Percentiles rank a stretch among this genome's conserved stretches.
Evolutionary conservation across 1,139 yeast genomes (phyloP).

Genomic region (Saccharomycopsis hybrid): DNA sequence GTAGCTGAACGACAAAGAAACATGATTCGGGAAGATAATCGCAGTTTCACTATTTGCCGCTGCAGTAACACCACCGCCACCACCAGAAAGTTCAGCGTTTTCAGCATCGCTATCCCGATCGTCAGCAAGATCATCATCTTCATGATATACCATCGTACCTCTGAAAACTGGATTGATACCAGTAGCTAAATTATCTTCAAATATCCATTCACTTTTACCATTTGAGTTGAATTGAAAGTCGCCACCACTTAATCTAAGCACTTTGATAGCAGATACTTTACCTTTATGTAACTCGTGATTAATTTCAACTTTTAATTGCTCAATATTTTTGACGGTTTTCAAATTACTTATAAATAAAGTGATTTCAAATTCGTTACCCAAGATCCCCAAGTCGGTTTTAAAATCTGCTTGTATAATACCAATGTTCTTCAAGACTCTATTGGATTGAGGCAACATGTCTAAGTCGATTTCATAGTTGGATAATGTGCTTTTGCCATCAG

Average conservation of each 20-base stretch:
- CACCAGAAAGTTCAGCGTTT: too few relatives aligned
- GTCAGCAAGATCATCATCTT: slow-evolving; percentile 22
- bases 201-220: slow-evolving; percentile 66
- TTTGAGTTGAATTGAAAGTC: slow-evolving; percentile 52
- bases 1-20: slow-evolving; percentile 49
- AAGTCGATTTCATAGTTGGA: slow-evolving; percentile 61
- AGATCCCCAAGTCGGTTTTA: slow-evolving; percentile 53
- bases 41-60: too few relatives aligned
- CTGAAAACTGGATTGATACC: slow-evolving; percentile 69
- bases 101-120: slow-evolving; percentile 24
- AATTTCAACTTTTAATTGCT: slow-evolving; percentile 48
- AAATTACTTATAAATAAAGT: slow-evolving; percentile 48
- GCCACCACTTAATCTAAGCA: slow-evolving; percentile 63
- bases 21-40: slow-evolving; percentile 42
- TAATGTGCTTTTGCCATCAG: slow-evolving; percentile 71
- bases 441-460: slow-evolving; percentile 22
- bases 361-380: slow-evolving; percentile 71
- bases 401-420: slow-evolving; percentile 60
- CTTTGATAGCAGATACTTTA: slow-evolving; percentile 33
- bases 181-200: slow-evolving; percentile 51
- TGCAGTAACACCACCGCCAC: too few relatives aligned
- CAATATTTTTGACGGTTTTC: slow-evolving; percentile 49
- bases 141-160: slow-evolving; percentile 39
- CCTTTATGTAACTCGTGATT: slow-evolving; percentile 30
- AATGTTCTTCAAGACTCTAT: slow-evolving; percentile 29